A percentile compares a stretch with the other conserved stretches of the same genome.
These are phyloP conservation scores for Teunomyces pallodes DNA, from an alignment of 805 yeast genomes.

Conservation along the genomic window DNA sequence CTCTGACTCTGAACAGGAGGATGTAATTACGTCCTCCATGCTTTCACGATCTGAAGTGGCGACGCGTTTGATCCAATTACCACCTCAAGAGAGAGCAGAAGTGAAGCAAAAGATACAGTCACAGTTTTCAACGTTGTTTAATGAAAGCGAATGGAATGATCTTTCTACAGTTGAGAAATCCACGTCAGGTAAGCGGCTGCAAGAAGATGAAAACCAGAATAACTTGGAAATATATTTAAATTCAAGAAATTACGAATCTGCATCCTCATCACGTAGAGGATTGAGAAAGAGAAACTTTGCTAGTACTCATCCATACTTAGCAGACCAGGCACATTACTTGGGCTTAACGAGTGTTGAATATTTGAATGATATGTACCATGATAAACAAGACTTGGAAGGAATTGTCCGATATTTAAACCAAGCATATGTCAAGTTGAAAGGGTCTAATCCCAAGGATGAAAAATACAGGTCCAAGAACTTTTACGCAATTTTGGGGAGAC, in stretches of 20 bases:
- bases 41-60: conserved; percentile 8
- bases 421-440: conserved; percentile 29
- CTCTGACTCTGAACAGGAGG: conserved; percentile 32
- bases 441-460: conserved; percentile 37
- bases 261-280: conserved; percentile 21
- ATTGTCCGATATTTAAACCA: conserved; percentile 37
- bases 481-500: conserved; percentile 34
- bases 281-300: conserved; percentile 42
- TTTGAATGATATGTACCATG: conserved; percentile 38
- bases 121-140: conserved; percentile 2
- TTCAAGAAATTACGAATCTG: conserved; percentile 10
- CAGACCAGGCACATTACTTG: conserved; percentile 44
- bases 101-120: not conserved
- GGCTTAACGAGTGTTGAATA: conserved; percentile 35
- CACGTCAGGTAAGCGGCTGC: not conserved
- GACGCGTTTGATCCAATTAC: not conserved
- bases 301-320: conserved; percentile 43
- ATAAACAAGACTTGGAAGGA: conserved; percentile 28
- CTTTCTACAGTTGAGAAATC: conserved; percentile 1
- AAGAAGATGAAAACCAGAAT: conserved; percentile 10
- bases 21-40: conserved; percentile 10
- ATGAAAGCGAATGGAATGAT: conserved; percentile 6
- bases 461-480: conserved; percentile 37
- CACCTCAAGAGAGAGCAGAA: not conserved
- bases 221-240: conserved; percentile 14